Base-by-base conservation (phyloP, 2,329 filamentous ascomycete species). In the Colletotrichum cordylinicola region DNA sequence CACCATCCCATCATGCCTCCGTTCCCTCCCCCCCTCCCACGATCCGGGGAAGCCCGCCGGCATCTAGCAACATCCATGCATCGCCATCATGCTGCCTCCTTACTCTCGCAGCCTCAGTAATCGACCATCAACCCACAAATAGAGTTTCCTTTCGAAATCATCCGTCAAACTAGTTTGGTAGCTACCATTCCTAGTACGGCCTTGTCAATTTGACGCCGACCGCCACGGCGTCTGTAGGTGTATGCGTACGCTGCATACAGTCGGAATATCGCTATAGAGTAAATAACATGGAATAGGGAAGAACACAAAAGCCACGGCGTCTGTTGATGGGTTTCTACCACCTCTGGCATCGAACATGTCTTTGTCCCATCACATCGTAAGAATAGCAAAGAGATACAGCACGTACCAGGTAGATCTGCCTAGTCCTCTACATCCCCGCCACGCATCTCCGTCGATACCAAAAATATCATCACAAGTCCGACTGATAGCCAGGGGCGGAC, bases 51-150 rank as follows among this genome's bases (percentile, higher is more conserved):
- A 33, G 43, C 65, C 65, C 43, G 43, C 43, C 27, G 33, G 8
- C 8, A 6, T 29, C 64, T 37, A 35, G 73, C 73, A 75, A 69
- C 48, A 75, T 58, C 73, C 73, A 73, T 75, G 73, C 70, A 43
- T 37, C 12, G 8, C n/a, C 64, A 35, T 68, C 73, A 67, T 61
- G 33, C 39, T 67, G 7, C 21, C n/a, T 35, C 29, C 37, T 48
- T 15, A 39, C 60, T 66, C 29, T 21, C 48, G 62, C 16, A 55
- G n/a, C 37, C 21, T 21, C 52, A 61, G 18, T 55, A 33, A 33
- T 67, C 43, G 48, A n/a, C 33, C 33, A 56, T 56, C 48, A 48
- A 33, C 67, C 58, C 56, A 62, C 29, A 37, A 21, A 68, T 18
- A 39, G 31, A 39, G 52, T 68, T 70, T 52, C 67, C 27, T n/a